These are phyloP conservation scores for Stemphylium vesicarium DNA, from an alignment of 2,329 filamentous ascomycete species.

Conservation along the genomic window DNA sequence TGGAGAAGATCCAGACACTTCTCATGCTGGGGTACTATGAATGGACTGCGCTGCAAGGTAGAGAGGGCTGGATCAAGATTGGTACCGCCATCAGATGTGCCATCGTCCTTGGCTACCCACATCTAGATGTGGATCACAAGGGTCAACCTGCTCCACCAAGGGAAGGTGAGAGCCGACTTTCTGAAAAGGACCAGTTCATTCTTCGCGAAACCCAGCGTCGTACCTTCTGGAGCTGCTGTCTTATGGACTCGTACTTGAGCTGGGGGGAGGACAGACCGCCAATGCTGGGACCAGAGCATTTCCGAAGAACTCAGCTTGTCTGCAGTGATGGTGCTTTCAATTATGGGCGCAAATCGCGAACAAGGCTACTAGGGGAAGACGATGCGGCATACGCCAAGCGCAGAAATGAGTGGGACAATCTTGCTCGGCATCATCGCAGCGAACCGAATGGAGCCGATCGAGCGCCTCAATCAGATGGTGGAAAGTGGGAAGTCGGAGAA, in stretches of 20 bases:
- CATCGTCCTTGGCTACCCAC: slow-evolving; percentile 45
- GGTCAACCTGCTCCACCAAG: slow-evolving; percentile 18
- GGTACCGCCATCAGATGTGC: slow-evolving; percentile 66
- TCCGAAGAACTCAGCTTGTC: slow-evolving; percentile 68
- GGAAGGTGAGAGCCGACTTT: slow-evolving; percentile 14
- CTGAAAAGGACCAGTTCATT: slow-evolving; percentile 55
- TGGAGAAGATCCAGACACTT: slow-evolving; percentile 70
- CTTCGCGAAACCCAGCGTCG: slow-evolving; percentile 69
- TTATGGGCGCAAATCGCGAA: slow-evolving; percentile 64
- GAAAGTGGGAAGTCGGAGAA: slow-evolving; percentile 60
- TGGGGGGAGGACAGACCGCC: slow-evolving; percentile 67
- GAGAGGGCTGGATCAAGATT: slow-evolving; percentile 70
- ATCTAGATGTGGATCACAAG: slow-evolving; percentile 35
- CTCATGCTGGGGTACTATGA: slow-evolving; percentile 76
- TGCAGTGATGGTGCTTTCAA: slow-evolving; percentile 71
- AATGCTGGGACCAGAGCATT: slow-evolving; percentile 64
- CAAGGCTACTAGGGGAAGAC: slow-evolving; percentile 27
- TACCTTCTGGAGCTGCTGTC: slow-evolving; percentile 77
- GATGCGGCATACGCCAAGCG: slow-evolving; percentile 20
- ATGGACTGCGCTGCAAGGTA: slow-evolving; percentile 69
- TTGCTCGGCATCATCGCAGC: slow-evolving; percentile 1
- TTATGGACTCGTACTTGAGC: slow-evolving; percentile 72
- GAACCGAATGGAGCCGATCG: slow-evolving; percentile 2
- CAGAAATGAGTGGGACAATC: slow-evolving; percentile 15
- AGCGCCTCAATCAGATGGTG: slow-evolving; percentile 43